Base-by-base conservation (phyloP, 768 basidiomycete species). In the Boletellus ananas region DNA sequence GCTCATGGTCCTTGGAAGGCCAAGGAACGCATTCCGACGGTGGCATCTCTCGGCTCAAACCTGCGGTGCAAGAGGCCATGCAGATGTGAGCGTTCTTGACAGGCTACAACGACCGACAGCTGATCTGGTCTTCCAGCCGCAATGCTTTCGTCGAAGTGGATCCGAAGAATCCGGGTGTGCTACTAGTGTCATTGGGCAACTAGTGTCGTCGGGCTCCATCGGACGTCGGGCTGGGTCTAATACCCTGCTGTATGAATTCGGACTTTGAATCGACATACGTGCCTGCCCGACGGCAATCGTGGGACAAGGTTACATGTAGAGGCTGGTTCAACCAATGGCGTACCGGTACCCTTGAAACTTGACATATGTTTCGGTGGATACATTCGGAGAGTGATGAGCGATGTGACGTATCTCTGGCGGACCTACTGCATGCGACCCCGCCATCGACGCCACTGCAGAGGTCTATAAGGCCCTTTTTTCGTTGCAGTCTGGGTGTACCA, bases 11-110 rank as follows among this genome's bases (percentile, higher is more conserved):
- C 34, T 20, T 18, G 21, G n/a, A 14, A 88, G 88, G 89, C 13
- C 94, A 93, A 70, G 94, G 94, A 9, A 75, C 87, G 31, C 94
- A 97, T 69, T 90, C 89, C n/a, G 71, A 76, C 34, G 77, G 79
- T 4, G 84, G 87, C 37, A 72, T 80, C 7, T 81, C 89, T 6
- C 94, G 90, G 68, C 77, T 97, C 60, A 93, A 86, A 63, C 95
- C 95, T 21, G 94, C 93, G 7, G 85, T 98, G 51, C 85, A 90
- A 65, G 79, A 84, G 9, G 72, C 91, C 33, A 87, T 96, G 79
- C 72, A 73, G 56, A 86, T 80, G 89, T 90, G 59, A 49, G 79
- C 60, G 20, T 45, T 23, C 34, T 6, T 13, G 27, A 14, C 18
- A 18, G 12, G 12, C 3, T 34, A 3, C 4, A 4, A 10, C 47